Evolutionary conservation across 805 yeast species (phyloP), one percentile per base, ranked within the genome.

Genomic region (Ascoidea rubescens): DNA sequence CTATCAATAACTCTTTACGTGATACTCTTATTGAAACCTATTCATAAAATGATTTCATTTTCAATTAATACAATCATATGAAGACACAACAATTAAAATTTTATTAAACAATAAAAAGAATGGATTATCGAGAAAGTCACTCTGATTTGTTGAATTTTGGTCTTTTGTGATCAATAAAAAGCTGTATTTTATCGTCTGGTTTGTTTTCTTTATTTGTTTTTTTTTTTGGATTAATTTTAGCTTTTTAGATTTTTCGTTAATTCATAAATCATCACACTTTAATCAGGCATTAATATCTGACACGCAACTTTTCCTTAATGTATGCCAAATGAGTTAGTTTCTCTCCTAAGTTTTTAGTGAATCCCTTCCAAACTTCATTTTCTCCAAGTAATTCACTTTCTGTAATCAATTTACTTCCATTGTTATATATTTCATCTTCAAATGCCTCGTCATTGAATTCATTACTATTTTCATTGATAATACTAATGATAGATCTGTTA

Each of bases 1-100:
- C 90, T 53, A 87, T 87, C 57, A 76, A 88, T 52, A 86, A 88
- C 61, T 79, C 84, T 72, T 77, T 87, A 71, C 84, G 96, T 72
- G 96, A 87, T 65, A 88, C 96, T 53, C 79, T 87, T 68, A 88
- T 87, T 65, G 96, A 87, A 74, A 88, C 96, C 50, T 87, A 88
- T 70, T 82, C 93, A 56, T 87, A 72, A 58, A 12, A 42, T 42
- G 12, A n/a, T 12, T 42, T 42, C 4, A 42, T n/a, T 42, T 42
- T 12, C n/a, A 12, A 42, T 42, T 42, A 42, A 12, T 42, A 42
- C 44, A 21, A 21, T 21, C 28, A 21, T 21, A 2, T 21, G 28
- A 21, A 21, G 28, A 21, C 28, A 21, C 28, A 21, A 21, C 28
- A 21, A 21, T 21, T 21, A 21, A 21, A 21, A 21, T 21, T 21